Evolutionary conservation across 2,329 filamentous ascomycete genomes (phyloP), one percentile per base, ranked within the genome.

Genomic region (Phoma sp.): DNA sequence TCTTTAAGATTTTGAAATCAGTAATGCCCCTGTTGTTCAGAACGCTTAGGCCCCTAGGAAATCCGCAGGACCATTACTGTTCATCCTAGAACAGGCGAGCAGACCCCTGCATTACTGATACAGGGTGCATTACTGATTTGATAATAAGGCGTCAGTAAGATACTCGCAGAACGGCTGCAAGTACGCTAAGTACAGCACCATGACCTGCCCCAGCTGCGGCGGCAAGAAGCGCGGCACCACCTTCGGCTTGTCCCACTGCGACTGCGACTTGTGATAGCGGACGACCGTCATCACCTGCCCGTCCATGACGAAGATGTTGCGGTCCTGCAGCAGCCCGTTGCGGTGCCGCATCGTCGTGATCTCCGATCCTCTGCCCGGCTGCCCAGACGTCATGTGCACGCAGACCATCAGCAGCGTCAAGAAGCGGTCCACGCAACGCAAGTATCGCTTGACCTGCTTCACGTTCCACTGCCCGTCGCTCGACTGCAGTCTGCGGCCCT

Each of bases 241-340:
- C 63, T 65, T 67, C 5, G 42, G 63, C 47, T 58, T 64, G 23
- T 66, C 55, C 32, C 32, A 52, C 39, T 65, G 43, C 14, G 53
- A 65, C 49, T 62, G 45, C 17, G 42, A 63, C 60, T 69, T 69
- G 34, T 67, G 18, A 53, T 67, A 67, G 23, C 47, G 30, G 15
- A 59, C 54, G 0, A 69, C 56, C 3, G 50, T 53, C 12, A 67
- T 56, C 0, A 66, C 49, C 15, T 56, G n/a, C 15, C 57, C 47
- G 10, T 61, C 37, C 18, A 63, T 42, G 7, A 62, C 42, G 36
- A 65, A 62, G 21, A 67, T 47, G 32, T 67, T 66, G 0, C 47
- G 33, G 52, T 65, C 45, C 38, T 65, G 37, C 11, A 59, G 40
- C 18, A 55, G 42, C n/a, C 62, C 49, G 26, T 67, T 65, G 2